Conservation (phyloP, 768 basidiomycete genomes). For the Tephrocybe rancida region DNA sequence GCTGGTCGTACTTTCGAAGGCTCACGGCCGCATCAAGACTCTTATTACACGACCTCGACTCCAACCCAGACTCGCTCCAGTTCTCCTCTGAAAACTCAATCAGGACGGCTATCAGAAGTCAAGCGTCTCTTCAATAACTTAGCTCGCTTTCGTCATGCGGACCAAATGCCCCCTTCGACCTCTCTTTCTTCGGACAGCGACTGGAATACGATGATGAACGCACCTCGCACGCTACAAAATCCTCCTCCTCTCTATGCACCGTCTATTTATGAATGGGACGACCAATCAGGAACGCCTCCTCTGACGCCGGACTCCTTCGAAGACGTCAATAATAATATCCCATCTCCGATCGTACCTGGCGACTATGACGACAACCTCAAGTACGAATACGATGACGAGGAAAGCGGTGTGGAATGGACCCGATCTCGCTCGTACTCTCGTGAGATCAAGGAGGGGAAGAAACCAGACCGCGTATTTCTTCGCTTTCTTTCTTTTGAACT, state of each 20-base stretch:
- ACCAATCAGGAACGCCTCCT: conserved; percentile 24
- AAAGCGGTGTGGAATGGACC: conserved; percentile 10
- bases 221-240: neutral
- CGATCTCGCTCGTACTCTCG: conserved; percentile 23
- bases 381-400: conserved; percentile 16
- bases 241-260: conserved; percentile 1
- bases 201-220: neutral
- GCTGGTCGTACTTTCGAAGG: conserved; percentile 5
- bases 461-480: conserved; percentile 32
- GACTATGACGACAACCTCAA: conserved; percentile 10
- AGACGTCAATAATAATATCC: conserved; percentile 10
- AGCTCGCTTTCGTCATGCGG: conserved; percentile 17
- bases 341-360: conserved; percentile 12
- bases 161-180: conserved; percentile 7
- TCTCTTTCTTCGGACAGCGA: neutral
- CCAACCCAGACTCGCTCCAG: conserved; percentile 23
- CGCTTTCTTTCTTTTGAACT: neutral
- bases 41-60: conserved; percentile 11
- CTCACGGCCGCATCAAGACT: conserved; percentile 5
- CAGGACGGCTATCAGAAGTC: conserved; percentile 19
- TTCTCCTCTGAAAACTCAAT: conserved; percentile 18
- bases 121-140: conserved; percentile 22
- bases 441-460: conserved; percentile 42
- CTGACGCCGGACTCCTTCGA: conserved; percentile 27
- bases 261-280: conserved; percentile 6